Percentiles rank a stretch among this genome's conserved stretches.
Conservation (phyloP, 306 rosid species). For the Rosa chinensis region DNA sequence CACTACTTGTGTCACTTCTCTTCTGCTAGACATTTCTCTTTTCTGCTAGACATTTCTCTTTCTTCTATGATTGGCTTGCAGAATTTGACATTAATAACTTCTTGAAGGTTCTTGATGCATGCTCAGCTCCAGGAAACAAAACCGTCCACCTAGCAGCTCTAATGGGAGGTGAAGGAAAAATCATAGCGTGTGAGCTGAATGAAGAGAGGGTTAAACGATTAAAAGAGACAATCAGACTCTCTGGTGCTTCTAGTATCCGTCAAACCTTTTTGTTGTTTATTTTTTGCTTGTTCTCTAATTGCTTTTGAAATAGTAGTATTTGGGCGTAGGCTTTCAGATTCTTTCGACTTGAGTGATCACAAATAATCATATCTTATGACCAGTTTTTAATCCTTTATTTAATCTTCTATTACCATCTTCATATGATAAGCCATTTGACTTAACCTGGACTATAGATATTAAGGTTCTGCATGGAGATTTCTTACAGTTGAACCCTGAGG, state of each 20-base stretch:
- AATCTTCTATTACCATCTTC: conserved; percentile 1
- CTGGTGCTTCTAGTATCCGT: conserved; percentile 91
- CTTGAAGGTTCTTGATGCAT: conserved; percentile 89
- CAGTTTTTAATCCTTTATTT: not conserved
- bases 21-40: not conserved
- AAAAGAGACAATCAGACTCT: conserved; percentile 65
- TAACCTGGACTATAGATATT: conserved; percentile 63
- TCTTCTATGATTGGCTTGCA: not conserved
- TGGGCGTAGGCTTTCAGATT: not conserved
- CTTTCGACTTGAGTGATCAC: not conserved
- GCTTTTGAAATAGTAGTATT: not conserved
- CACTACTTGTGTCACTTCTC: not conserved
- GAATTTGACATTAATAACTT: conserved; percentile 7
- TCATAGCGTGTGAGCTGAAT: conserved; percentile 77
- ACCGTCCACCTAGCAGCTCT: conserved; percentile 94
- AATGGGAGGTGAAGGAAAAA: conserved; percentile 71
- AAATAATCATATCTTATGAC: not conserved
- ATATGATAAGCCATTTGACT: conserved; percentile 24
- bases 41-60: not conserved
- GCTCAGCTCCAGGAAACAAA: conserved; percentile 97
- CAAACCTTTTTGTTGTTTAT: not conserved
- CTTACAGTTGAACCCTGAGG: conserved; percentile 59
- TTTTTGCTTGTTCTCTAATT: conserved; percentile 5
- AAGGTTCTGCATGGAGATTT: conserved; percentile 79
- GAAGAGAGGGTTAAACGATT: conserved; percentile 68